A percentile compares a stretch with the other conserved stretches of the same genome.
phyloP scores from a whole-genome alignment of 2,329 filamentous ascomycete genomes.

The Fusarium redolens region DNA sequence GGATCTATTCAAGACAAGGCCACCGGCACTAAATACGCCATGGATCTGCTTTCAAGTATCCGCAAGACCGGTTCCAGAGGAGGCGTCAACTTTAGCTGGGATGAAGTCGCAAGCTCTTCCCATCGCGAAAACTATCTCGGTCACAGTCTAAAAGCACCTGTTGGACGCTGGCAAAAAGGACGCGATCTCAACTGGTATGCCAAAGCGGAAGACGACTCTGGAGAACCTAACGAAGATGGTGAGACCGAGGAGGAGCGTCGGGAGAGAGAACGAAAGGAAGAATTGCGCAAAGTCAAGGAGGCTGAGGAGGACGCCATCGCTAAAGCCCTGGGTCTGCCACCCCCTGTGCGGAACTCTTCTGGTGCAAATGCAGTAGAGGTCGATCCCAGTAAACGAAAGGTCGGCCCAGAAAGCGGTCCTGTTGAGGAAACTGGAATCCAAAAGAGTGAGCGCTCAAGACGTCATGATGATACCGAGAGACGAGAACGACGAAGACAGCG shows the following conservation, averaged over 20 bases:
- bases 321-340: constrained; percentile 81
- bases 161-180: constrained; percentile 90
- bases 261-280: constrained; percentile 75
- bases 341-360: constrained; percentile 68
- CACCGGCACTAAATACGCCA: constrained; percentile 51
- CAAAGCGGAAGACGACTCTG: constrained; percentile 58
- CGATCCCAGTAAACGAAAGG: constrained; percentile 53
- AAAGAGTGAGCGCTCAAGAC: constrained; percentile 46
- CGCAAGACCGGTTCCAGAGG: constrained; percentile 92
- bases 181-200: constrained; percentile 75
- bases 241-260: constrained; percentile 70
- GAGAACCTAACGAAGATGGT: constrained; percentile 58
- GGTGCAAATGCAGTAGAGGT: constrained; percentile 78
- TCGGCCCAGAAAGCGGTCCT: constrained; percentile 45
- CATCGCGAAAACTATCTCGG: constrained; percentile 93
- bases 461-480: constrained; percentile 48
- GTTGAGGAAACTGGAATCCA: constrained; percentile 43
- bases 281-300: constrained; percentile 85
- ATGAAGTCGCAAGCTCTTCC: constrained; percentile 85
- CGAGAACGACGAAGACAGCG: constrained; percentile 50
- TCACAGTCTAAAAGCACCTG: constrained; percentile 90
- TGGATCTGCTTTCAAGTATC: constrained; percentile 94
- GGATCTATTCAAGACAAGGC: background rate
- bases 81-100: constrained; percentile 96
- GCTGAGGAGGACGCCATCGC: constrained; percentile 93